Evolutionary conservation across 192 early-diverging fungal species (phyloP).

Genomic region (Coemansia sp.): DNA sequence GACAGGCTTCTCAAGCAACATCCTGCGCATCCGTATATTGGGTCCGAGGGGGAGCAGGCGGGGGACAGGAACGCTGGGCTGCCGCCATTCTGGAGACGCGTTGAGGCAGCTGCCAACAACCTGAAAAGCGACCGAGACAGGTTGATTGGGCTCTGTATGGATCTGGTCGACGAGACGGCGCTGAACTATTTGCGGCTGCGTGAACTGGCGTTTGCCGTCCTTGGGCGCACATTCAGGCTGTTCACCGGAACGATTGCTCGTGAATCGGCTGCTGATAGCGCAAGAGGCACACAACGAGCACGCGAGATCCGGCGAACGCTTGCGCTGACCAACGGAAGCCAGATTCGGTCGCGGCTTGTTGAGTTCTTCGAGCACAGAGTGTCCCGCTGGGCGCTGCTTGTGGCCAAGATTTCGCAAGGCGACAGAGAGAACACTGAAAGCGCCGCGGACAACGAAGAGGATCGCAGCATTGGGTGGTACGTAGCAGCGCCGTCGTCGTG

Average conservation of each 20-base stretch:
- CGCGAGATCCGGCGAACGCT: constrained; percentile 19
- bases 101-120: not conserved
- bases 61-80: not conserved
- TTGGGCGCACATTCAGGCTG: constrained; percentile 29
- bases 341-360: constrained; percentile 13
- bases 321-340: not conserved
- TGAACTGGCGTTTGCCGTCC: constrained; percentile 43
- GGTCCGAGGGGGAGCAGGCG: not conserved
- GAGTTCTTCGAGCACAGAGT: constrained; percentile 27
- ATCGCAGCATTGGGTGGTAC: not conserved
- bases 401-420: not conserved
- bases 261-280: not conserved
- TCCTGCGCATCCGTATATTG: not conserved
- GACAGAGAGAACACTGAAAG: not conserved
- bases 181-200: constrained; percentile 18
- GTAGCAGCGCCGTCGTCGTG: constrained; percentile 23
- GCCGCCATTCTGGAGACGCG: constrained; percentile 1
- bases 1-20: constrained; percentile 20
- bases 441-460: not conserved
- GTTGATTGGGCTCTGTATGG: constrained; percentile 16
- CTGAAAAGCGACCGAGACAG: constrained; percentile 30
- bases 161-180: constrained; percentile 17
- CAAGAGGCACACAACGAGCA: not conserved
- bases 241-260: constrained; percentile 32
- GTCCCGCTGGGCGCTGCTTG: constrained; percentile 6